Evolutionary conservation across 2,329 filamentous ascomycete species (phyloP).

Genomic region (Talaromyces sp.): DNA sequence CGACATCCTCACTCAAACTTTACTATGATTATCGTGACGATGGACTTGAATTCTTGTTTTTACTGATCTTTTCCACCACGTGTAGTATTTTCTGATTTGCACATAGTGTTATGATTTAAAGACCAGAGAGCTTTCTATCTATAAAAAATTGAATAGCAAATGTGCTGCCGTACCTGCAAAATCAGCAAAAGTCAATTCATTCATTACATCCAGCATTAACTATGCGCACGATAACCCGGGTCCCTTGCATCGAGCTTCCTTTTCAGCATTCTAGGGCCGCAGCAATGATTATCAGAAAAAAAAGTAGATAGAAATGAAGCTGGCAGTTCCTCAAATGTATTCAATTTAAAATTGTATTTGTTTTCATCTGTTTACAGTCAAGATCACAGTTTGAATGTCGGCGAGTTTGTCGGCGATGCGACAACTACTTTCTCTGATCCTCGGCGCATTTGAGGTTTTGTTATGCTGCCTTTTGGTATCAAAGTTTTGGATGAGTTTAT

Average conservation of each 20-base stretch:
- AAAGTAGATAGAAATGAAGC: background rate
- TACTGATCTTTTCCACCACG: background rate
- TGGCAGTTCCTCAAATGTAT: background rate
- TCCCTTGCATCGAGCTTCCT: constrained; percentile 5
- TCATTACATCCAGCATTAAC: background rate
- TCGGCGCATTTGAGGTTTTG: background rate
- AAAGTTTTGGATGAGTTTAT: background rate
- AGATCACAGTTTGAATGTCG: background rate
- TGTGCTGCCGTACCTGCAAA: background rate
- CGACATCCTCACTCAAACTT: background rate
- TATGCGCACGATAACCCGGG: background rate
- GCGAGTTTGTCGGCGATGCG: background rate
- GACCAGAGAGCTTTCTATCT: too few relatives aligned
- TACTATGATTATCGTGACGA: background rate
- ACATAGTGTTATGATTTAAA: too few relatives aligned
- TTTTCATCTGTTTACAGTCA: background rate
- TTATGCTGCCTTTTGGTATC: background rate
- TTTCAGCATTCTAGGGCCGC: background rate
- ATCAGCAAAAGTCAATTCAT: constrained; percentile 11
- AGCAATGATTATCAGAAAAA: background rate
- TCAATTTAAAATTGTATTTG: background rate
- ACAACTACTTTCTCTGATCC: constrained; percentile 10
- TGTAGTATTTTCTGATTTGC: background rate
- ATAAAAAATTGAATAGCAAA: too few relatives aligned
- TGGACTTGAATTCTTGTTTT: background rate